Conservation (phyloP, 371 early-diverging fungal species). For the Amoeboradix gromovi region DNA sequence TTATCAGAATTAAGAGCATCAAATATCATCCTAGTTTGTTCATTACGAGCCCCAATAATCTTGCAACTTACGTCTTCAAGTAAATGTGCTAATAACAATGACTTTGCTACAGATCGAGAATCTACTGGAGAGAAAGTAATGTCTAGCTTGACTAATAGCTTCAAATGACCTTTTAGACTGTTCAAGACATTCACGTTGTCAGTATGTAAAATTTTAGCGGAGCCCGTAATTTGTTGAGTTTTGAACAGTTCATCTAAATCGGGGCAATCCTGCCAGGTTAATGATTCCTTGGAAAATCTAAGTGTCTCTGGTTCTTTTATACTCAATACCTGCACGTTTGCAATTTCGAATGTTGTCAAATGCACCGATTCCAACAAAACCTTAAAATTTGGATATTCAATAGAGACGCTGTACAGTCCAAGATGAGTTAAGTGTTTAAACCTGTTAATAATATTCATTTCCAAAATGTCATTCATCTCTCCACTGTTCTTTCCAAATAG, state of each 20-base stretch:
- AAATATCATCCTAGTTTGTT: neutral
- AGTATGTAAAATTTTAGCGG: neutral
- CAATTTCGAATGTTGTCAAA: neutral
- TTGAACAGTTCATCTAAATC: no score
- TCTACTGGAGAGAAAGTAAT: neutral
- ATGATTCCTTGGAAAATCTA: neutral
- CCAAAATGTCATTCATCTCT: neutral
- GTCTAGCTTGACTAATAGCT: neutral
- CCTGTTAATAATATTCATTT: neutral
- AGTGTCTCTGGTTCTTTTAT: neutral
- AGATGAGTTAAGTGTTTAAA: neutral
- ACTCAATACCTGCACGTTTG: neutral
- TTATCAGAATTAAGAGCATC: neutral
- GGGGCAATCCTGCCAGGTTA: no score
- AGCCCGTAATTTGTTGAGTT: neutral
- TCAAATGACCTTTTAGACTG: neutral
- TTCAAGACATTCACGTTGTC: neutral
- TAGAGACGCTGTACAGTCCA: neutral
- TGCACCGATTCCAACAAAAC: neutral
- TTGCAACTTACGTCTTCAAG: neutral
- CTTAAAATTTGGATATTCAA: neutral
- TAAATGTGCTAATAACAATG: neutral
- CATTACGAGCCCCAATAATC: neutral
- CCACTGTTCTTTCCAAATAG: neutral
- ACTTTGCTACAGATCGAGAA: neutral